Percentiles rank a stretch among this genome's conserved stretches.
Conservation (phyloP, 2,329 filamentous ascomycete species). For the Dothideomycetidae sp. region DNA sequence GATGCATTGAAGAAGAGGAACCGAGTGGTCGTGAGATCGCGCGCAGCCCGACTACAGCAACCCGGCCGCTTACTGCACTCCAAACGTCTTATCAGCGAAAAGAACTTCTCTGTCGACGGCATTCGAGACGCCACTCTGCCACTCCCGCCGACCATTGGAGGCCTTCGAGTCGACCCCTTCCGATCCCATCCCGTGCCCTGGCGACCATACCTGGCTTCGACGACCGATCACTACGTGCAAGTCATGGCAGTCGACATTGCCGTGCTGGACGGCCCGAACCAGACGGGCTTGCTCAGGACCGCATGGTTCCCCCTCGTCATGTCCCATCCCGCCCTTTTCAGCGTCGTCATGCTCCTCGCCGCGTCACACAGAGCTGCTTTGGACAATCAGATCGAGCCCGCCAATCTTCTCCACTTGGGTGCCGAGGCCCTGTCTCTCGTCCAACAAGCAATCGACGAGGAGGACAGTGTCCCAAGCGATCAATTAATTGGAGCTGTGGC, state of each 20-base stretch:
- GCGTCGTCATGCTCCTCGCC: not conserved
- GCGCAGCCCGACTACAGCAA: too few relatives aligned
- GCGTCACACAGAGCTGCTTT: not conserved
- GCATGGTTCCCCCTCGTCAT: not conserved
- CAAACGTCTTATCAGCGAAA: too few relatives aligned
- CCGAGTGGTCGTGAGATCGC: too few relatives aligned
- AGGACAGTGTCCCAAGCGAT: not conserved
- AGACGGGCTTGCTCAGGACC: not conserved
- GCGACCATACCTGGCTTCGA: not conserved
- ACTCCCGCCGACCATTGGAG: not conserved
- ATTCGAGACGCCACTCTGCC: too few relatives aligned
- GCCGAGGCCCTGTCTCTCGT: not conserved
- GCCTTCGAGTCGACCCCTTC: not conserved
- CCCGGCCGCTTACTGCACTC: too few relatives aligned
- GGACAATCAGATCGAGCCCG: not conserved
- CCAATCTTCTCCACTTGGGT: not conserved
- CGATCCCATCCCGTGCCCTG: not conserved
- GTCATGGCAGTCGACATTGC: not conserved
- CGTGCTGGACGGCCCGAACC: not conserved
- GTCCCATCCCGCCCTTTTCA: not conserved
- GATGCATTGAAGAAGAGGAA: too few relatives aligned
- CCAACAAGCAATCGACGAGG: not conserved
- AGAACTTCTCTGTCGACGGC: too few relatives aligned
- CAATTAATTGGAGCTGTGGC: not conserved
- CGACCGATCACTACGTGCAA: not conserved